Percentiles rank a stretch among this genome's conserved stretches.
phyloP scores from a whole-genome alignment of 371 early-diverging fungal species.

The Globomyces sp. region DNA sequence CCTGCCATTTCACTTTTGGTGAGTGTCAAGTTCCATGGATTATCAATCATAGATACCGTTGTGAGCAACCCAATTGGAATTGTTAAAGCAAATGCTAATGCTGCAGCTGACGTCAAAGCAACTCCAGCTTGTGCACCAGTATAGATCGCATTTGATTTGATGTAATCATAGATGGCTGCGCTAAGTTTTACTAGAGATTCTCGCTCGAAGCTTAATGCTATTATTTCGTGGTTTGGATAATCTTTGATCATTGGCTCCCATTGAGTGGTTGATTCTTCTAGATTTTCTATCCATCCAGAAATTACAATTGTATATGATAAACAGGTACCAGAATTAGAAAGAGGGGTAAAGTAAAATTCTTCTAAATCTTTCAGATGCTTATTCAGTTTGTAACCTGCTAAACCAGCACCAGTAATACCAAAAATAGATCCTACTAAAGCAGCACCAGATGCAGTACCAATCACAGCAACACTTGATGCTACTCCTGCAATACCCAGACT shows the following conservation, averaged over 20 bases:
- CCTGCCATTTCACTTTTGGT: conserved; percentile 78
- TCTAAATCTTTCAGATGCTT: conserved; percentile 70
- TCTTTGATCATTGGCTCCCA: conserved; percentile 65
- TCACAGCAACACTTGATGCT: conserved; percentile 19
- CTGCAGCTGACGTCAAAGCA: conserved; percentile 6
- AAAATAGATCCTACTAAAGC: conserved; percentile 21
- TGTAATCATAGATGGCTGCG: conserved; percentile 73
- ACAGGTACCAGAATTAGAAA: conserved; percentile 47
- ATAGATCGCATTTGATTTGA: background rate
- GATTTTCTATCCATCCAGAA: conserved; percentile 71
- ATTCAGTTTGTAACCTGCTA: conserved; percentile 58
- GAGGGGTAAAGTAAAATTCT: conserved; percentile 75
- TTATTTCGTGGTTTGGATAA: conserved; percentile 50
- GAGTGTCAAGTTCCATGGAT: conserved; percentile 87
- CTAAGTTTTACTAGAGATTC: conserved; percentile 45
- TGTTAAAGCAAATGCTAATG: conserved; percentile 4
- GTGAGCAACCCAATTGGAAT: background rate
- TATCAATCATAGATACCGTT: conserved; percentile 63
- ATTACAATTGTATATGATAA: conserved; percentile 66
- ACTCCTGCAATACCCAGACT: conserved; percentile 20
- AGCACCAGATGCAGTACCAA: conserved; percentile 22
- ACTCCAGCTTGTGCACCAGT: background rate
- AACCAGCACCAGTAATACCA: conserved; percentile 31
- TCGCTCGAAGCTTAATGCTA: conserved; percentile 48
- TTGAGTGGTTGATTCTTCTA: conserved; percentile 64